Evolutionary conservation across 495 filamentous ascomycete genomes (phyloP).

Genomic region (Glarea lozoyensis): DNA sequence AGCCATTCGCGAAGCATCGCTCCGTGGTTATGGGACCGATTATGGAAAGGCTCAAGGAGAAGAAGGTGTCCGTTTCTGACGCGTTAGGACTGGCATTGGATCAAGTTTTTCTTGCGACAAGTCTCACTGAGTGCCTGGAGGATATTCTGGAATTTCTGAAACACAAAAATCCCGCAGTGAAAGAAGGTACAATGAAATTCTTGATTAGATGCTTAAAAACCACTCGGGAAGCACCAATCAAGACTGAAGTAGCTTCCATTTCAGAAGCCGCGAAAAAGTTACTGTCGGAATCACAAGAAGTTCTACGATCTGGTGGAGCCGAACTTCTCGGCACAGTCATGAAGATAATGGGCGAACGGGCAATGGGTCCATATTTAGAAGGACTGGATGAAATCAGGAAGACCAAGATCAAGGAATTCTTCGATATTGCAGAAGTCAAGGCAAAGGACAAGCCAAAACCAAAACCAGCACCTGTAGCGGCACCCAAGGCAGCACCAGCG

Average conservation of each 20-base stretch:
- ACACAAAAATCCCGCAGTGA: conserved; percentile 96
- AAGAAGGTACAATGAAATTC: conserved; percentile 87
- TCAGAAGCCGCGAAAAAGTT: conserved; percentile 82
- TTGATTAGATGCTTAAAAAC: conserved; percentile 79
- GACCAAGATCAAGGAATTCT: conserved; percentile 92
- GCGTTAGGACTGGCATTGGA: conserved; percentile 79
- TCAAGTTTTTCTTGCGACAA: conserved; percentile 72
- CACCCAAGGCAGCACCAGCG: conserved; percentile 35
- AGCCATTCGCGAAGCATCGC: conserved; percentile 71
- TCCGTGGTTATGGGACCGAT: conserved; percentile 73
- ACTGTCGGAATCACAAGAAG: conserved; percentile 79
- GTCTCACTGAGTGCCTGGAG: conserved; percentile 74
- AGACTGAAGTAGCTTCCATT: conserved; percentile 75
- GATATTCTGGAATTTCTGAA: conserved; percentile 78
- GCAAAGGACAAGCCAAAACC: conserved; percentile 95
- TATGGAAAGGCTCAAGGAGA: conserved; percentile 92
- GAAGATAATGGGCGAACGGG: conserved; percentile 96
- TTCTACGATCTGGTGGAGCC: conserved; percentile 74
- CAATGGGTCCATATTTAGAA: conserved; percentile 94
- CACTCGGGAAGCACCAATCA: conserved; percentile 72
- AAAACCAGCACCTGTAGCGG: conserved; percentile 51
- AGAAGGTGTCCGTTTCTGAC: conserved; percentile 85
- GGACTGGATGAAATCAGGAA: conserved; percentile 94
- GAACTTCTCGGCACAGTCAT: conserved; percentile 91
- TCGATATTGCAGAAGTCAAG: conserved; percentile 85